Conservation (phyloP, 1,284 basidiomycete genomes). For the Thecaphora thlaspeos region DNA sequence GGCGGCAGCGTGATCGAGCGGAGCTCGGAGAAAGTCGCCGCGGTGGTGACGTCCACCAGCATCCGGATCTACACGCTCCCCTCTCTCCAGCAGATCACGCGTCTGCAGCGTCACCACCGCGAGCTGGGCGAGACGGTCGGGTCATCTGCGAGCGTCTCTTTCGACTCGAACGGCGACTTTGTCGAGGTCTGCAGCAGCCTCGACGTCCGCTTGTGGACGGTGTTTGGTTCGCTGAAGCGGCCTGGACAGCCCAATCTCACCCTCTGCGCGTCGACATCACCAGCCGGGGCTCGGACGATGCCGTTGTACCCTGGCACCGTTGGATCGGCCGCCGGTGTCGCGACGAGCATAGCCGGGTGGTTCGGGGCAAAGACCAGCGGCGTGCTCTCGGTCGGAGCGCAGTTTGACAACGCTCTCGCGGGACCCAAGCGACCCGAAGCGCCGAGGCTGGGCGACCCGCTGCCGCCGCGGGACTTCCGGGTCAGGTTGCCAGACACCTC, state of each 20-base stretch:
- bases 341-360: conserved; percentile 44
- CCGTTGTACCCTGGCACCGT: conserved; percentile 41
- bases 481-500: too few relatives aligned
- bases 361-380: conserved; percentile 38
- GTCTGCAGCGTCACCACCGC: conserved; percentile 47
- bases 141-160: conserved; percentile 14
- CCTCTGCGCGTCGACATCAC: conserved; percentile 28
- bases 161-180: conserved; percentile 46
- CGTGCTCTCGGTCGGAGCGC: conserved; percentile 32
- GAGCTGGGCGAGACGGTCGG: conserved; percentile 26
- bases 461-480: conserved; percentile 20
- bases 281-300: conserved; percentile 14
- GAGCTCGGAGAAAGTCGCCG: conserved; percentile 27
- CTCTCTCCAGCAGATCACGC: conserved; percentile 31
- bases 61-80: conserved; percentile 43
- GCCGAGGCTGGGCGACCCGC: conserved; percentile 25
- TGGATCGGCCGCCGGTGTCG: conserved; percentile 37
- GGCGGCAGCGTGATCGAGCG: conserved; percentile 38
- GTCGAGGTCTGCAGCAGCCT: conserved; percentile 45
- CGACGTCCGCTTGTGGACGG: conserved; percentile 50
- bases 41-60: conserved; percentile 36
- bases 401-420: conserved; percentile 37
- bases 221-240: conserved; percentile 39
- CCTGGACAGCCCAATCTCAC: conserved; percentile 39
- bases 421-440: conserved; percentile 36